Evolutionary conservation across 177 flowering plant genomes (phyloP).

Genomic region (Vitis hybrid): DNA sequence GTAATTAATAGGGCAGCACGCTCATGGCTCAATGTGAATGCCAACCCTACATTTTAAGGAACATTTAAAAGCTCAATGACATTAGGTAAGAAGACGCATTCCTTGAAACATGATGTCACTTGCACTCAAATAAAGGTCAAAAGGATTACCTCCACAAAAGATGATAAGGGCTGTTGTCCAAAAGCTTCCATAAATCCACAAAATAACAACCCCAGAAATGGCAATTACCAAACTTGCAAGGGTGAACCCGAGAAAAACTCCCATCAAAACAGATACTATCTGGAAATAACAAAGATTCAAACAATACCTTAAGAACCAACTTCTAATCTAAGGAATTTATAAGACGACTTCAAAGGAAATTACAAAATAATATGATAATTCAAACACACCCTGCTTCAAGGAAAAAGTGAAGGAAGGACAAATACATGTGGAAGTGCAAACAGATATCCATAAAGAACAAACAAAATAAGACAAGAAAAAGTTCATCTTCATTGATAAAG

Average conservation of each 20-base stretch:
- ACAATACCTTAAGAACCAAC: too few species aligned
- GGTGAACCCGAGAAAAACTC: slow-evolving; percentile 56
- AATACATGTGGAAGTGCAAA: too few species aligned
- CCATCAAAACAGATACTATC: slow-evolving; percentile 58
- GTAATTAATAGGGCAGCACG: slow-evolving; percentile 63
- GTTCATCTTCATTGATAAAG: too few species aligned
- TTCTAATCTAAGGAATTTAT: too few species aligned
- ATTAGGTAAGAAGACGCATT: background rate
- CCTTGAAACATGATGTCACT: background rate
- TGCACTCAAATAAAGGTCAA: slow-evolving; percentile 10
- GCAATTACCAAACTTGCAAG: slow-evolving; percentile 51
- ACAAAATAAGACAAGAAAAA: background rate
- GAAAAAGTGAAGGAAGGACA: too few species aligned
- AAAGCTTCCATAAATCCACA: slow-evolving; percentile 96
- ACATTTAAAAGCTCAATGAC: slow-evolving; percentile 7
- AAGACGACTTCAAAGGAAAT: too few species aligned
- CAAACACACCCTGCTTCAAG: too few species aligned
- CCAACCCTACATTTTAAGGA: slow-evolving; percentile 62
- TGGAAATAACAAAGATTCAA: slow-evolving; percentile 23
- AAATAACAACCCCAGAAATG: slow-evolving; percentile 41
- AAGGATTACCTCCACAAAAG: slow-evolving; percentile 58
- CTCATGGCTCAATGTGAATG: slow-evolving; percentile 56
- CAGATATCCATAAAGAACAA: too few species aligned
- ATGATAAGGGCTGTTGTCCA: slow-evolving; percentile 72
- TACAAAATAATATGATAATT: too few species aligned